Conservation (phyloP, 345 rosid species). For the Melastoma malabathricum region DNA sequence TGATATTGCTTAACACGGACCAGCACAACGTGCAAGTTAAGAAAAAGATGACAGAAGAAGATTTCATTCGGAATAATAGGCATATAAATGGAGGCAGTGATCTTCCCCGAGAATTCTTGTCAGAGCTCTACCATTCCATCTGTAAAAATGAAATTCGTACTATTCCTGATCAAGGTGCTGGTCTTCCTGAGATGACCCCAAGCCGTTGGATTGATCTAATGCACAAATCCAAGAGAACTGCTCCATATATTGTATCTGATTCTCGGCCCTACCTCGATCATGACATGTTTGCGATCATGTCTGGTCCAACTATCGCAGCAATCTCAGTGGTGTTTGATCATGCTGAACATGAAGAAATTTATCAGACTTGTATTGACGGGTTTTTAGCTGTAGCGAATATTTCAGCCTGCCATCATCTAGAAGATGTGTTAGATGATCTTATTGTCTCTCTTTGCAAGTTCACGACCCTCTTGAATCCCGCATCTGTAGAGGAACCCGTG, state of each 20-base stretch:
- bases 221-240: conserved; percentile 89
- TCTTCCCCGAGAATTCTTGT: conserved; percentile 72
- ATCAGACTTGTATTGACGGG: conserved; percentile 94
- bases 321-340: conserved; percentile 97
- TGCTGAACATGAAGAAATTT: conserved; percentile 91
- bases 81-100: conserved; percentile 88
- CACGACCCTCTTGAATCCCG: conserved; percentile 83
- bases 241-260: conserved; percentile 71
- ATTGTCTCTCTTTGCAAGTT: conserved; percentile 93
- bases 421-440: conserved; percentile 93
- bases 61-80: conserved; percentile 90
- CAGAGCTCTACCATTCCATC: conserved; percentile 78
- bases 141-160: conserved; percentile 98
- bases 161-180: conserved; percentile 87
- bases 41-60: conserved; percentile 98
- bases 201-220: conserved; percentile 99
- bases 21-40: conserved; percentile 96
- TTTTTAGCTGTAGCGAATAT: conserved; percentile 94
- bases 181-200: conserved; percentile 94
- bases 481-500: conserved; percentile 83
- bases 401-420: conserved; percentile 96
- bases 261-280: conserved; percentile 84
- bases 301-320: conserved; percentile 99
- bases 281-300: conserved; percentile 97
- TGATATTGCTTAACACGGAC: conserved; percentile 95